Conservation (phyloP, 139 green algal genomes). For the Ulvella scutata region DNA sequence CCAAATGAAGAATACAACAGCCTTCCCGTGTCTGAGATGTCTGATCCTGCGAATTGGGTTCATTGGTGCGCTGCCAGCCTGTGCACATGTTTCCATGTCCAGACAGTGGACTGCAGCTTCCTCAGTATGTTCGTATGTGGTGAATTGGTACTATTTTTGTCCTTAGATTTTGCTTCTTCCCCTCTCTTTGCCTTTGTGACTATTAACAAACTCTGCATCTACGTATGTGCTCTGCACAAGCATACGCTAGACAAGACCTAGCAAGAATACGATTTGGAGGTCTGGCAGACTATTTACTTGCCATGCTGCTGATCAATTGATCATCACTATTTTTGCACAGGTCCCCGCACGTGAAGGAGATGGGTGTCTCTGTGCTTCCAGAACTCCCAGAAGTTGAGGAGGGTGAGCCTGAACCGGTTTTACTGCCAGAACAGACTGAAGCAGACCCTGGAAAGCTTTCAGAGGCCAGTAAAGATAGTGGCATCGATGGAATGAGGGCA, state of each 20-base stretch:
- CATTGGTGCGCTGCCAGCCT: not conserved
- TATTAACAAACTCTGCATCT: no score
- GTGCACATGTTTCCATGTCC: no score
- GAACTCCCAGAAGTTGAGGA: not conserved
- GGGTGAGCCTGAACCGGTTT: not conserved
- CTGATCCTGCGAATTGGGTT: not conserved
- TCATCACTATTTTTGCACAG: not conserved
- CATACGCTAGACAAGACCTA: no score
- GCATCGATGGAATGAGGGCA: not conserved
- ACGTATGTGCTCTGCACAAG: no score
- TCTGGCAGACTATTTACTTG: no score
- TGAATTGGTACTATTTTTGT: no score
- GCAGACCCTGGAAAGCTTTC: not conserved
- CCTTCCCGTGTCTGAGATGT: not conserved
- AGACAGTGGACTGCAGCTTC: no score
- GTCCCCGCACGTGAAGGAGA: conserved; percentile 1
- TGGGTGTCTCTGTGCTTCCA: not conserved
- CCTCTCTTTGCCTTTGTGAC: no score
- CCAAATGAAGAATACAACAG: not conserved
- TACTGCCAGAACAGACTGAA: not conserved
- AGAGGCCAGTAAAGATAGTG: not conserved
- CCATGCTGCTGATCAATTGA: no score
- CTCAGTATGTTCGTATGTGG: no score
- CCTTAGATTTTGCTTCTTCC: no score
- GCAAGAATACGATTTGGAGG: no score